A percentile compares a stretch with the other conserved stretches of the same genome.
These are phyloP conservation scores for Hyaloperonospora arabidopsidis DNA, from an alignment of 352 stramenopile species.

Conservation along the genomic window DNA sequence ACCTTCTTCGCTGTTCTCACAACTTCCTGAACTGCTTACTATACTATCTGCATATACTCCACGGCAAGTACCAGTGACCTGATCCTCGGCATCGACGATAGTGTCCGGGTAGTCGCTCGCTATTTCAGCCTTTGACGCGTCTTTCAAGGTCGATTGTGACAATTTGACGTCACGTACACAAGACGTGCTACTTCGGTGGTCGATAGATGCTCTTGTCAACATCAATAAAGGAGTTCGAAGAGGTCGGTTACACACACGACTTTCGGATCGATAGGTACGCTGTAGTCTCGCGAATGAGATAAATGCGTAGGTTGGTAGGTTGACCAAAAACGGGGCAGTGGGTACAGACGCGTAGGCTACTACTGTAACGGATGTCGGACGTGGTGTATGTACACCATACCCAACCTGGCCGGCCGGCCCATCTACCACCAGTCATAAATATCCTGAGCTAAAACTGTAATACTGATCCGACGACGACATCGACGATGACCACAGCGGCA, in stretches of 20 bases:
- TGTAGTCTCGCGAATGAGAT: too few relatives aligned
- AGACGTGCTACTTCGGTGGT: constrained; percentile 1
- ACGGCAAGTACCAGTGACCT: constrained; percentile 20
- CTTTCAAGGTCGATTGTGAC: background rate
- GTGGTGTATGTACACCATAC: too few relatives aligned
- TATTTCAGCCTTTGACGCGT: constrained; percentile 4
- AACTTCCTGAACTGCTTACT: constrained; percentile 26
- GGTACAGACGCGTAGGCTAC: too few relatives aligned
- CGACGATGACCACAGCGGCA: constrained; percentile 21
- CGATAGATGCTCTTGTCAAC: constrained; percentile 17
- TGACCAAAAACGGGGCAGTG: constrained; percentile 1
- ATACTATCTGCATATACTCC: constrained; percentile 21
- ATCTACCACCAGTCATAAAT: constrained; percentile 16
- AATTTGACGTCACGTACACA: constrained; percentile 4
- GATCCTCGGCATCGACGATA: constrained; percentile 17
- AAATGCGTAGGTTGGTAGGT: background rate
- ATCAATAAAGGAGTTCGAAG: constrained; percentile 11
- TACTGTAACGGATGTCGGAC: too few relatives aligned
- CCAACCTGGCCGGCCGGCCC: too few relatives aligned
- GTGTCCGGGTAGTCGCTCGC: constrained; percentile 17
- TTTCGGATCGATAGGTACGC: too few relatives aligned
- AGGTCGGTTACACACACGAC: too few relatives aligned
- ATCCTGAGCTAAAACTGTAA: constrained; percentile 2
- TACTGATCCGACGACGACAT: background rate
- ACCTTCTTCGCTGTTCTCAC: constrained; percentile 16